phyloP scores from a whole-genome alignment of 2,329 filamentous ascomycete species.

The Macrophomina phaseolina region DNA sequence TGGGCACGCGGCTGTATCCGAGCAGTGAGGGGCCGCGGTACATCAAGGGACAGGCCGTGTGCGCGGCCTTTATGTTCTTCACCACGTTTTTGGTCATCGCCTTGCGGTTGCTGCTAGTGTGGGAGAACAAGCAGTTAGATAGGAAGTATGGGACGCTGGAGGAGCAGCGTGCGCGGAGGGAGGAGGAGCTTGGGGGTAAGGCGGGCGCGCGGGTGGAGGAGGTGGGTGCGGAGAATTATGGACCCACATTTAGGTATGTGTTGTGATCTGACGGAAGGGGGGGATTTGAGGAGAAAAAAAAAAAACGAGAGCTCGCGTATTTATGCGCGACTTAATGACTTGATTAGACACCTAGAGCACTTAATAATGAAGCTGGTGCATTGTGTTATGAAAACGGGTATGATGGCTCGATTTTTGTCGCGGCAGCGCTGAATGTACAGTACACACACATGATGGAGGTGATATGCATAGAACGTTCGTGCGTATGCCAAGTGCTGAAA shows the following conservation, averaged over 20 bases:
- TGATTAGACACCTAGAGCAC: too few relatives aligned
- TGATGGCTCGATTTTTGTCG: too few relatives aligned
- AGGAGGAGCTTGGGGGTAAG: slow-evolving; percentile 29
- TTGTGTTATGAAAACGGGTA: too few relatives aligned
- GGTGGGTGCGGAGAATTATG: slow-evolving; percentile 42
- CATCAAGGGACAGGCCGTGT: slow-evolving; percentile 43
- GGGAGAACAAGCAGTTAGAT: slow-evolving; percentile 47
- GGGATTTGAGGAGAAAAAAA: too few relatives aligned
- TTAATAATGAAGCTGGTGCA: too few relatives aligned
- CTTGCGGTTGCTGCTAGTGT: slow-evolving; percentile 40
- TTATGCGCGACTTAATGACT: too few relatives aligned
- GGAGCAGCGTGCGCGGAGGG: slow-evolving; percentile 33
- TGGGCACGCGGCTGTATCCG: slow-evolving; percentile 45
- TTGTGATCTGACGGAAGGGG: slow-evolving; percentile 30
- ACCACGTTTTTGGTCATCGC: slow-evolving; percentile 39
- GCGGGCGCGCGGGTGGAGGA: slow-evolving; percentile 24
- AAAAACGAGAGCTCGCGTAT: too few relatives aligned
- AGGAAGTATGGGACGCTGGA: slow-evolving; percentile 38
- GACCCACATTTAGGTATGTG: slow-evolving; percentile 41
- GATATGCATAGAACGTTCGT: too few relatives aligned
- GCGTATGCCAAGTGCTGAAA: too few relatives aligned
- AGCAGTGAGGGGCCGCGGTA: slow-evolving; percentile 40
- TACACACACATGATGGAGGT: too few relatives aligned
- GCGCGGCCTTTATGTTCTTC: slow-evolving; percentile 47
- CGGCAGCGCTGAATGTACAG: too few relatives aligned